A percentile compares a stretch with the other conserved stretches of the same genome.
Evolutionary conservation across 148 eudicot species (phyloP).

Genomic region (Bassia scoparia): DNA sequence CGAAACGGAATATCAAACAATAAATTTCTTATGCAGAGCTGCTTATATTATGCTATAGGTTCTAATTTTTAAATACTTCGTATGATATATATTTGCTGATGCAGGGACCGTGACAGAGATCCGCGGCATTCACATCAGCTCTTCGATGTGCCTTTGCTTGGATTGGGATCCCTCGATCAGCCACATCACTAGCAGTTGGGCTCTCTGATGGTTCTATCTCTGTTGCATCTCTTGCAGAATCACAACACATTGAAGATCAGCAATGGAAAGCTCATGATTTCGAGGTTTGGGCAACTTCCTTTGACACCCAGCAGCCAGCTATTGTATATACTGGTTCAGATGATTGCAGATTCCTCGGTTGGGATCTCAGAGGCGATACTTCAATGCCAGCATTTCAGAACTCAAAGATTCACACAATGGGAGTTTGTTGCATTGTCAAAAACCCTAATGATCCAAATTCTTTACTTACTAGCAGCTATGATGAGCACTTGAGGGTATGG

Average conservation of each 20-base stretch:
- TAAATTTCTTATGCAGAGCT: too few species aligned
- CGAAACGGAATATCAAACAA: too few species aligned
- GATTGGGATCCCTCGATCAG: constrained; percentile 78
- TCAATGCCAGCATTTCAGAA: constrained; percentile 62
- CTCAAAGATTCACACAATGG: constrained; percentile 73
- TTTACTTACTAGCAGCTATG: constrained; percentile 81
- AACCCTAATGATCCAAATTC: constrained; percentile 59
- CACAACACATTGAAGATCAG: constrained; percentile 43
- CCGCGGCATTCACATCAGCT: constrained; percentile 47
- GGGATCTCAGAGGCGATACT: constrained; percentile 67
- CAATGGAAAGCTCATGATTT: constrained; percentile 93
- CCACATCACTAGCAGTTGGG: constrained; percentile 71
- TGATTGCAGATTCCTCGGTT: constrained; percentile 79
- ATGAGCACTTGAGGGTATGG: constrained; percentile 76
- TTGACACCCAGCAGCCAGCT: constrained; percentile 73
- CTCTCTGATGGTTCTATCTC: constrained; percentile 87
- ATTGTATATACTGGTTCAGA: constrained; percentile 88
- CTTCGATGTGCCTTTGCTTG: constrained; percentile 85
- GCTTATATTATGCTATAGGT: too few species aligned
- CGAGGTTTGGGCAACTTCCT: constrained; percentile 84
- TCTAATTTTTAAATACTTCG: too few species aligned
- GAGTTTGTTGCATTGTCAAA: constrained; percentile 80
- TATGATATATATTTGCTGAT: too few species aligned
- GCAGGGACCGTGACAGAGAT: constrained; percentile 49
- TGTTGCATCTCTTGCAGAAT: constrained; percentile 50